phyloP scores from a whole-genome alignment of 352 stramenopile species.

The Pythium pectinolyticum region DNA sequence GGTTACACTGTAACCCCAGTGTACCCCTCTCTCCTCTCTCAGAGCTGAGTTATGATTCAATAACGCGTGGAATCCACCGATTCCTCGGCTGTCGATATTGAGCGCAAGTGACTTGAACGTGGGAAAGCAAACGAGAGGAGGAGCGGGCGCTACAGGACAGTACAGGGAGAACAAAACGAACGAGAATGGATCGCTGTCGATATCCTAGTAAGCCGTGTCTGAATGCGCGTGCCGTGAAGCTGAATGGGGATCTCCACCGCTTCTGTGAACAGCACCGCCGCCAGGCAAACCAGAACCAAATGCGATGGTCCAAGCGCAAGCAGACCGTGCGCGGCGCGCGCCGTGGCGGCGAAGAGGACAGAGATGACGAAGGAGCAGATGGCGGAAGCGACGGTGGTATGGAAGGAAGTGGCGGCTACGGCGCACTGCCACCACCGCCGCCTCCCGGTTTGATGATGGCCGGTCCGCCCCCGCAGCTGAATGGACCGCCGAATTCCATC shows the following conservation, averaged over 20 bases:
- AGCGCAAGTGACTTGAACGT: background rate
- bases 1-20: conserved; percentile 18
- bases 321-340: conserved; percentile 19
- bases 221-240: conserved; percentile 34
- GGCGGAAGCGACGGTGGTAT: conserved; percentile 1
- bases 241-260: conserved; percentile 36
- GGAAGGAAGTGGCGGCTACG: background rate
- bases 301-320: conserved; percentile 24
- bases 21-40: conserved; percentile 4
- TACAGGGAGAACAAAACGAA: background rate
- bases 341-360: conserved; percentile 18
- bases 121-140: background rate
- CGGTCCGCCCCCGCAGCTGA: background rate
- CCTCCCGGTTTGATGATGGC: background rate
- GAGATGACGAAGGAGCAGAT: conserved; percentile 3
- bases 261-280: conserved; percentile 36
- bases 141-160: background rate
- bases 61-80: conserved; percentile 24
- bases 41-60: conserved; percentile 28
- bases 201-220: conserved; percentile 26
- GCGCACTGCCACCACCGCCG: background rate
- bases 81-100: conserved; percentile 6
- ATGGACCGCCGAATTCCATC: background rate
- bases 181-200: conserved; percentile 21
- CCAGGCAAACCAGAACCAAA: conserved; percentile 37